These are phyloP conservation scores for Mycena sanguinolenta DNA, from an alignment of 768 basidiomycete genomes.

Conservation along the genomic window DNA sequence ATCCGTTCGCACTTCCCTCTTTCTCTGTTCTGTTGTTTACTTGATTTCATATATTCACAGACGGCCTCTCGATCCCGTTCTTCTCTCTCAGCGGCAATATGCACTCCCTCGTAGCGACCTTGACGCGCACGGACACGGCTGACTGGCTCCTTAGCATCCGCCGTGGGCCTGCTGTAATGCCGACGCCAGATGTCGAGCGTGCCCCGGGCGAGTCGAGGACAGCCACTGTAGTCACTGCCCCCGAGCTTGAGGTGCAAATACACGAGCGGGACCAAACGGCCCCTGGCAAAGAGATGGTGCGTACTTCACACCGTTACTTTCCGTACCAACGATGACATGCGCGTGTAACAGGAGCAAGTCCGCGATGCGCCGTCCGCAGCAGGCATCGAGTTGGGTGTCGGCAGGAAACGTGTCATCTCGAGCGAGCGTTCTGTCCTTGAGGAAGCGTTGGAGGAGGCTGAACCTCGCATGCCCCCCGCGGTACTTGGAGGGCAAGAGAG, in stretches of 20 bases:
- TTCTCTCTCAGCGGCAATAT: slow-evolving; percentile 67
- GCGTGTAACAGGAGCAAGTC: not conserved
- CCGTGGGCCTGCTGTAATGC: slow-evolving; percentile 30
- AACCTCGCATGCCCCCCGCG: not conserved
- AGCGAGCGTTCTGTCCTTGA: not conserved
- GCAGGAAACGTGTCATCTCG: not conserved
- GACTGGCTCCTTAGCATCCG: slow-evolving; percentile 62
- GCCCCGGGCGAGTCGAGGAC: not conserved
- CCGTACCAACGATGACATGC: not conserved
- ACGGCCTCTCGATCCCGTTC: slow-evolving; percentile 79
- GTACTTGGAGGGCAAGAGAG: not conserved
- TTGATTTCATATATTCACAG: slow-evolving; percentile 45
- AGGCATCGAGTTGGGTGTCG: not conserved
- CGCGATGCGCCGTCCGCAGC: not conserved
- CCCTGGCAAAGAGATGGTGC: not conserved
- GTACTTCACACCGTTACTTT: not conserved
- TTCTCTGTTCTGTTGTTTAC: not conserved
- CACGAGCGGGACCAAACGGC: not conserved
- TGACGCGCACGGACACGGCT: slow-evolving; percentile 51
- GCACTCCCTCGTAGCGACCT: slow-evolving; percentile 58
- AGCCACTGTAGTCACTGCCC: not conserved
- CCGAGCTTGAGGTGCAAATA: not conserved
- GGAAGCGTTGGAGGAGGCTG: not conserved
- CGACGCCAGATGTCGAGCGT: slow-evolving; percentile 4
- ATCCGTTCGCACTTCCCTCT: slow-evolving; percentile 65